Evolutionary conservation across 2,329 filamentous ascomycete species (phyloP), one percentile per base, ranked within the genome.

Genomic region (Pseudopyricularia cyperi): DNA sequence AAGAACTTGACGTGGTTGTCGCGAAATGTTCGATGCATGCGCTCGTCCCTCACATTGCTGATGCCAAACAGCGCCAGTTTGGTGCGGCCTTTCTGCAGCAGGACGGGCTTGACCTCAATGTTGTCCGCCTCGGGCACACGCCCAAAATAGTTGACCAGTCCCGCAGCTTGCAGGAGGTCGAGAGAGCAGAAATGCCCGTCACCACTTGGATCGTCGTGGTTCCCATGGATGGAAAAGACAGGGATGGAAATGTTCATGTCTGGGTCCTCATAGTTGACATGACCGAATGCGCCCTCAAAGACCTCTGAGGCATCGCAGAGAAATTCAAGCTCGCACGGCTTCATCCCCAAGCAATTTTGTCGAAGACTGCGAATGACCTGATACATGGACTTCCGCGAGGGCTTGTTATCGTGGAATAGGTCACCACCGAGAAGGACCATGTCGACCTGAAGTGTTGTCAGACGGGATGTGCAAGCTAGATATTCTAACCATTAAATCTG

Each of bases 181-280:
- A 98, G 75, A 0, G 91, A 90, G 56, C 93, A 94, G 57, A 85
- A 84, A 64, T 95, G 88, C 11, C 90, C 93, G 61, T 96, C 90
- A 9, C 93, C 93, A n/a, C 90, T 94, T 0, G 93, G 93, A 63
- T 98, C 93, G 63, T 98, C 93, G 64, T 98, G 93, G 62, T 98
- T 98, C 46, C 93, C 93, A 61, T 98, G 94, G 39, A 98, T 98
- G 1, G 91, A 95, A 64, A 98, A 98, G 28, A 98, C 89, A 0
- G 93, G 93, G 52, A 97, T 96, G 1, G 90, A 88, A 55, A 98
- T 82, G 61, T 98, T 98, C 67, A 98, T 96, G 60, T 98, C 89
- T 24, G 88, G 82, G 61, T 98, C 93, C 67, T 97, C 89, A 68
- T 98, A 98, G 68, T 98, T 98, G 68, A 95, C 91, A 65, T 96